These are phyloP conservation scores for Rhodotorula sp. DNA, from an alignment of 1,284 basidiomycete genomes.

Conservation along the genomic window DNA sequence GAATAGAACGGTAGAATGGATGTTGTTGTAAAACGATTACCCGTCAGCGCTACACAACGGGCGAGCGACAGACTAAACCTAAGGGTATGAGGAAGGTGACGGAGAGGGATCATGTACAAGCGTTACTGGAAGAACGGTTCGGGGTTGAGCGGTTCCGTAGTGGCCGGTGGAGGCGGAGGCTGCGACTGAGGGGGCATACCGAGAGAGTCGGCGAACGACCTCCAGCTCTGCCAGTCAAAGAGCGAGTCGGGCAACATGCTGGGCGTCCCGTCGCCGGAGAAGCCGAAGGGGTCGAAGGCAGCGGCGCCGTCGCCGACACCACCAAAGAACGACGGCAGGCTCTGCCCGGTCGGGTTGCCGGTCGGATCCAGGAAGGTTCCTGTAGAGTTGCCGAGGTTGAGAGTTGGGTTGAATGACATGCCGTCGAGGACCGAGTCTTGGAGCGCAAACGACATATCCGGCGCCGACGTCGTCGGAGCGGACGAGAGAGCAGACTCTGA, in stretches of 20 bases:
- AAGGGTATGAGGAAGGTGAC: no score
- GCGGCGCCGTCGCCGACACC: constrained; percentile 2
- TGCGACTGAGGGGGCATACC: background rate
- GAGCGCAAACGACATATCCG: constrained; percentile 28
- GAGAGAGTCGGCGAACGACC: constrained; percentile 17
- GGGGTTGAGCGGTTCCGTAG: no score
- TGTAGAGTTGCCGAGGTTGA: constrained; percentile 17
- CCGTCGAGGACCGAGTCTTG: constrained; percentile 25
- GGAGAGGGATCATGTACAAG: no score
- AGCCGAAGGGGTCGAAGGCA: constrained; percentile 31
- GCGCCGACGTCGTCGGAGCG: constrained; percentile 11
- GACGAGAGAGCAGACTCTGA: background rate
- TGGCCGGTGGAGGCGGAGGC: background rate
- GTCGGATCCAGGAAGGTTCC: background rate
- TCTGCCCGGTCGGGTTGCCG: background rate
- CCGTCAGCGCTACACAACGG: no score
- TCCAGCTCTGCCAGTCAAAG: constrained; percentile 18
- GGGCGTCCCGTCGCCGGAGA: constrained; percentile 26
- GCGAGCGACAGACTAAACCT: no score
- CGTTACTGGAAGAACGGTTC: no score
- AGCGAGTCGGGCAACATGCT: constrained; percentile 21
- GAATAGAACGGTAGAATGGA: no score
- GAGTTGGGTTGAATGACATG: constrained; percentile 36
- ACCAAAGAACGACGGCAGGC: constrained; percentile 4
- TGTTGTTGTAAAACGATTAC: no score